Evolutionary conservation across 257 asterid genomes (phyloP), one percentile per base, ranked within the genome.

Genomic region (Solanum rostratum): DNA sequence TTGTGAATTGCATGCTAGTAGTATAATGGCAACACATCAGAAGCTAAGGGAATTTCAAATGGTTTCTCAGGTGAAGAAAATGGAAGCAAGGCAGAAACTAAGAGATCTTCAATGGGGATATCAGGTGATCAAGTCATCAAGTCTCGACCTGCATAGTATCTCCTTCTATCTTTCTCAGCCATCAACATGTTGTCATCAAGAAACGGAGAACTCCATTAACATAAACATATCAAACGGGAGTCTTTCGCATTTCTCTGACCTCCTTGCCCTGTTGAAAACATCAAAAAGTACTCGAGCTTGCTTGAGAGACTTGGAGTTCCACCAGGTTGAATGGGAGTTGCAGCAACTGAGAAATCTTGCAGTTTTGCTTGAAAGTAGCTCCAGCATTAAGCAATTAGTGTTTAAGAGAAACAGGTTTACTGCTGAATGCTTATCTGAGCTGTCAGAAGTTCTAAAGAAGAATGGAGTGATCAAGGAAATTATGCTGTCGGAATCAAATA

Each of bases 261-360:
- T 95, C 53, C 95, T 95, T 89, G 11, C 83, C 46, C 86, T 83
- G 49, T 62, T 94, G 68, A 85, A 83, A 66, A 84, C 88, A 11
- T 55, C 90, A 1, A 9, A 73, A 54, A 43, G 33, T 20, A 22
- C 80, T 24, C 82, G 45, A 11, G 68, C 86, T 2, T 86, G 91
- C 10, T 62, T 95, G 80, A 88, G 79, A 81, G 88, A 91, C 86
- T 12, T 94, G 55, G 97, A 91, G 85, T 95, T 95, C 91, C 94
- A 93, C 79, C 87, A 79, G 7, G 91, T 90, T 1, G 90, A 93
- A 71, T 95, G 99, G 99, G 92, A 91, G 69, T 12, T 81, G 3
- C 90, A 88, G 80, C 93, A 85, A 60, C 74, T 89, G 16, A 87
- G 84, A 57, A 83, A 89, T 41, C 92, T 92, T 57, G 84, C 86